Evolutionary conservation across 2,329 filamentous ascomycete species (phyloP).

Genomic region (Elsinoe perseae): DNA sequence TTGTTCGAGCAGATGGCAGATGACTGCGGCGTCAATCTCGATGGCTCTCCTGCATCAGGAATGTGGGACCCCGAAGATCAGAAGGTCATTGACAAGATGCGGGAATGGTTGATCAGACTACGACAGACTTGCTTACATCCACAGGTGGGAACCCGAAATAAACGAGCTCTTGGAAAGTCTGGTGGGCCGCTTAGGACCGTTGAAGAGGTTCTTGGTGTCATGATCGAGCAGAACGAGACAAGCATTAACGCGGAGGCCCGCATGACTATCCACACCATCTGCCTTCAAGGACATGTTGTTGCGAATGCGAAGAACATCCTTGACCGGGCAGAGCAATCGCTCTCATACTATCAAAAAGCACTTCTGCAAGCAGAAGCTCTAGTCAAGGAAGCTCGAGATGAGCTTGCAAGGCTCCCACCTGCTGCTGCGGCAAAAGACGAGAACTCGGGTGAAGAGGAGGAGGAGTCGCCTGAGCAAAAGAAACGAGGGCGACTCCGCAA

Average conservation of each 20-base stretch:
- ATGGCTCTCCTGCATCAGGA: slow-evolving; percentile 54
- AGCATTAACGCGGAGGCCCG: slow-evolving; percentile 57
- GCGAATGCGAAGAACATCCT: slow-evolving; percentile 60
- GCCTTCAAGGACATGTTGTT: slow-evolving; percentile 67
- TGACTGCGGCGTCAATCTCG: slow-evolving; percentile 55
- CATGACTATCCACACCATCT: slow-evolving; percentile 52
- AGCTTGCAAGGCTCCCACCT: slow-evolving; percentile 35
- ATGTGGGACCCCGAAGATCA: slow-evolving; percentile 59
- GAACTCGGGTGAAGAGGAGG: slow-evolving; percentile 27
- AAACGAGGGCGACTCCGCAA: slow-evolving; percentile 39
- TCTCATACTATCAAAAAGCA: slow-evolving; percentile 58
- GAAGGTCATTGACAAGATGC: slow-evolving; percentile 60
- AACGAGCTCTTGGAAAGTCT: slow-evolving; percentile 53
- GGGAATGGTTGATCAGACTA: slow-evolving; percentile 66
- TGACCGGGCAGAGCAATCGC: slow-evolving; percentile 52
- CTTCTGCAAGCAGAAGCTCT: slow-evolving; percentile 37
- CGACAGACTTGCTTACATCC: slow-evolving; percentile 82
- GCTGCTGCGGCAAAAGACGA: neutral
- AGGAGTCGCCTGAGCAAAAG: slow-evolving; percentile 25
- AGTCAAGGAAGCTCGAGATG: slow-evolving; percentile 56
- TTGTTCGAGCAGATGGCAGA: slow-evolving; percentile 69
- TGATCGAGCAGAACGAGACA: slow-evolving; percentile 79
- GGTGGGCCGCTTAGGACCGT: slow-evolving; percentile 68
- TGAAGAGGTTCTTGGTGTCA: slow-evolving; percentile 75
- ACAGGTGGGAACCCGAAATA: slow-evolving; percentile 63